Base-by-base conservation (phyloP, 2,329 filamentous ascomycete species). In the Bipolaris cookei region DNA sequence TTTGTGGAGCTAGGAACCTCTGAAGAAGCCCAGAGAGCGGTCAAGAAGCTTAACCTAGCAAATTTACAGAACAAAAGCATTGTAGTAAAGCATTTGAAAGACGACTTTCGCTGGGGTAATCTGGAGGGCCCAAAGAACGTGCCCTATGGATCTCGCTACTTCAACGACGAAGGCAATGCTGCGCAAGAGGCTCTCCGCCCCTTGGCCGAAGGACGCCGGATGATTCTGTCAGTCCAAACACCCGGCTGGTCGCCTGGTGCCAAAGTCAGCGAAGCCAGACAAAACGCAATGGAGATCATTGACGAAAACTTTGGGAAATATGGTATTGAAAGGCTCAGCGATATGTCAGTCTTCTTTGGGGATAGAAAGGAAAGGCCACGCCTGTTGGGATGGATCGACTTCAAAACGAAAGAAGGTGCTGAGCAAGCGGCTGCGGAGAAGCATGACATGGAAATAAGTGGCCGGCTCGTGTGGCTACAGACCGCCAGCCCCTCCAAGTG, bases 321-420 rank as follows among this genome's bases (percentile, higher is more conserved):
- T 42, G 67, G 62, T 2, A 51, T 71, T 16, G 67, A 69, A 21
- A 20, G 51, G 3, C 23, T 68, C 5, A 49, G 69, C 11, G 20
- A 10, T 0, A 6, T 66, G 2, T n/a, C 42, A 13, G 49, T 51
- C 1, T 63, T 61, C 43, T 58, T 46, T 16, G 62, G 60, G 2
- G 51, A 59, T 3, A 52, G 34, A 8, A 56, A 56, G 16, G 8
- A 18, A 10, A n/a, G 46, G 1, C 59, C 59, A 11, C 61, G 58
- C n/a, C 41, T 66, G 38, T 35, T 70, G 8, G 59, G 61, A 49
- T 46, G 52, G 21, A 50, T 70, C 6, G 69, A 72, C 32, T 70
- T 72, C 32, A 41, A 28, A n/a, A 66, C 69, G 3, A 70, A 64
- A 30, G 54, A 65, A 10, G 67, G 63, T 30, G 67, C 66, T 1